Evolutionary conservation across 352 stramenopile genomes (phyloP), one percentile per base, ranked within the genome.

Genomic region (Globisporangium alternatum): DNA sequence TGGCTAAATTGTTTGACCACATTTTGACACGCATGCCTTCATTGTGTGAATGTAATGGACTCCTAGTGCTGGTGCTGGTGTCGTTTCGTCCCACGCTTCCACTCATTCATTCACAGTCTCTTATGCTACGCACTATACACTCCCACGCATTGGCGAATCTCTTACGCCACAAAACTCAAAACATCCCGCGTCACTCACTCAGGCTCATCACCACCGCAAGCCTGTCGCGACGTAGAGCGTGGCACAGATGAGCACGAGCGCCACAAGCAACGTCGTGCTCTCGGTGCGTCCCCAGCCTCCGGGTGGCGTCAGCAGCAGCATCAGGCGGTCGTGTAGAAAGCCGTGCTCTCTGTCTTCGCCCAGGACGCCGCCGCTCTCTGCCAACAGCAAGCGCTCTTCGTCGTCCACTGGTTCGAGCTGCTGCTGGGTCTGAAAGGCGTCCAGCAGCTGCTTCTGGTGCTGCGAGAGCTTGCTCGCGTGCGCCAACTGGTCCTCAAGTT

Each of bases 191-290:
- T 22, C 33, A 43, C 19, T 19, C 21, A 12, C 25, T 49, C 44
- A 22, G 19, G 25, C 17, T 41, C 5, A 17, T 56, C 57, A 64
- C 41, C 35, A 52, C 17, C 62, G 28, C n/a, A 48, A 22, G 13
- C 21, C 43, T 2, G 30, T 25, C 43, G 30, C 35, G 12, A 61
- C 60, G 51, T 67, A 70, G 28, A 69, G 25, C 33, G 62, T 59
- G 8, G 56, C 37, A 51, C 65, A 30, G 47, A 75, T 13, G 39
- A 75, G 61, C 66, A 56, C 56, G 45, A 65, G 63, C 30, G 41
- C 60, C 8, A 69, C 17, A 13, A 71, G 48, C 21, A 53, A 13
- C 43, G 21, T 44, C 43, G 31, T 43, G 39, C 35, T 31, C 21
- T 67, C 52, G 1, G 31, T 5, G 31, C 53, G 43, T 17, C 61